A percentile compares a stretch with the other conserved stretches of the same genome.
phyloP scores from a whole-genome alignment of 352 stramenopile genomes.

The Pythium sukuiense region DNA sequence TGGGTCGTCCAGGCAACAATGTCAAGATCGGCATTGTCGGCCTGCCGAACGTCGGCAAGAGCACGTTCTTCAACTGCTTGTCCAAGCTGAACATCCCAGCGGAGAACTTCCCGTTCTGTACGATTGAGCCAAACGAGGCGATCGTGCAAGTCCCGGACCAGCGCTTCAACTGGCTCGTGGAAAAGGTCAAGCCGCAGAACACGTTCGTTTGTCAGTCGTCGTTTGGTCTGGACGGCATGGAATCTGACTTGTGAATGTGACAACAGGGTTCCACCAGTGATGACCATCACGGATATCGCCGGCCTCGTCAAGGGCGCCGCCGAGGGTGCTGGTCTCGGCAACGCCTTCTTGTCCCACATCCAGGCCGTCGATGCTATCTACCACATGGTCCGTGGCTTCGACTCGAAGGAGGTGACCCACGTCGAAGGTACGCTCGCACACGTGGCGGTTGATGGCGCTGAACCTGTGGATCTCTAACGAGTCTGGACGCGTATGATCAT shows the following conservation, averaged over 20 bases:
- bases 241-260: not conserved
- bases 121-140: slow-evolving; percentile 98
- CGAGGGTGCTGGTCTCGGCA: slow-evolving; percentile 98
- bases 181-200: slow-evolving; percentile 94
- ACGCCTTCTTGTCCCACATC: slow-evolving; percentile 99
- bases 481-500: no score
- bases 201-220: slow-evolving; percentile 49
- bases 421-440: slow-evolving; percentile 85
- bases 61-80: slow-evolving; percentile 99
- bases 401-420: slow-evolving; percentile 98
- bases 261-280: slow-evolving; percentile 90
- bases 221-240: not conserved
- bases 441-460: not conserved
- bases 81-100: slow-evolving; percentile 92
- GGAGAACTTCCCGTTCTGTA: slow-evolving; percentile 97
- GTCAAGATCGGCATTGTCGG: slow-evolving; percentile 99
- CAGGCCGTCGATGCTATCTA: slow-evolving; percentile 98
- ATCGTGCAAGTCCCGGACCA: slow-evolving; percentile 96
- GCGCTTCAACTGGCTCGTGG: slow-evolving; percentile 98
- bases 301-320: slow-evolving; percentile 97
- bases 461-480: no score
- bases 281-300: slow-evolving; percentile 99
- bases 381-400: slow-evolving; percentile 98
- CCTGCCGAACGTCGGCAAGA: slow-evolving; percentile 99
- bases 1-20: slow-evolving; percentile 89